phyloP scores from a whole-genome alignment of 2,329 filamentous ascomycete genomes.

The Colletotrichum godetiae region DNA sequence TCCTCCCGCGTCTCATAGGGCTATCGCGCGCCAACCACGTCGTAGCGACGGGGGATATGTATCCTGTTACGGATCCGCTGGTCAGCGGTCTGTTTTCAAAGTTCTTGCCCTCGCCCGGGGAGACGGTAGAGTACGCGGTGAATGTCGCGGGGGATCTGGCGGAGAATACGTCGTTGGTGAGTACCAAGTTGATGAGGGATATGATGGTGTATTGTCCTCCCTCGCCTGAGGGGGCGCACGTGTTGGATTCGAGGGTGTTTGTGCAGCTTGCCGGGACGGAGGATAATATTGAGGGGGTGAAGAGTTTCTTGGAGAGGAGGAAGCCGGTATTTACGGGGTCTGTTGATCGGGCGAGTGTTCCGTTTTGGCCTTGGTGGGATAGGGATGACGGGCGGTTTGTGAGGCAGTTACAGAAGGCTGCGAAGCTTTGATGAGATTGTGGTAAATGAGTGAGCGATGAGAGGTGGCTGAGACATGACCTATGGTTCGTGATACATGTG shows the following conservation, averaged over 20 bases:
- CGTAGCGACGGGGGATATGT: constrained; percentile 74
- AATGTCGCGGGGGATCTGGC: constrained; percentile 63
- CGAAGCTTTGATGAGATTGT: neutral
- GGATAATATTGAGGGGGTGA: constrained; percentile 76
- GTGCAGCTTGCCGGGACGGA: constrained; percentile 66
- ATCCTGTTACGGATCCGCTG: constrained; percentile 60
- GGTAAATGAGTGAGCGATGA: neutral
- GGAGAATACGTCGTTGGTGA: neutral
- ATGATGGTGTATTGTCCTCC: constrained; percentile 51
- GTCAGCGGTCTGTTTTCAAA: constrained; percentile 69
- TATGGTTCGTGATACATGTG: neutral
- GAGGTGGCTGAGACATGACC: too few relatives aligned
- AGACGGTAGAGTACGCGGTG: constrained; percentile 75
- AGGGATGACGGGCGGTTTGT: neutral
- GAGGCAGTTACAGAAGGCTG: neutral
- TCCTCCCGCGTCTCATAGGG: constrained; percentile 77
- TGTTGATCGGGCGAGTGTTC: neutral
- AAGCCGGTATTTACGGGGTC: constrained; percentile 63
- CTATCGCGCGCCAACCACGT: constrained; percentile 71
- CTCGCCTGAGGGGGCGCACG: constrained; percentile 75
- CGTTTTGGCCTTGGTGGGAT: neutral
- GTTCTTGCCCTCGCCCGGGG: constrained; percentile 73
- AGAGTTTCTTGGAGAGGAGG: constrained; percentile 77
- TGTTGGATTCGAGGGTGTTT: constrained; percentile 75
- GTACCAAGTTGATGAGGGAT: neutral